phyloP scores from a whole-genome alignment of 2,329 filamentous ascomycete species.

The Paradendryphiella salina region DNA sequence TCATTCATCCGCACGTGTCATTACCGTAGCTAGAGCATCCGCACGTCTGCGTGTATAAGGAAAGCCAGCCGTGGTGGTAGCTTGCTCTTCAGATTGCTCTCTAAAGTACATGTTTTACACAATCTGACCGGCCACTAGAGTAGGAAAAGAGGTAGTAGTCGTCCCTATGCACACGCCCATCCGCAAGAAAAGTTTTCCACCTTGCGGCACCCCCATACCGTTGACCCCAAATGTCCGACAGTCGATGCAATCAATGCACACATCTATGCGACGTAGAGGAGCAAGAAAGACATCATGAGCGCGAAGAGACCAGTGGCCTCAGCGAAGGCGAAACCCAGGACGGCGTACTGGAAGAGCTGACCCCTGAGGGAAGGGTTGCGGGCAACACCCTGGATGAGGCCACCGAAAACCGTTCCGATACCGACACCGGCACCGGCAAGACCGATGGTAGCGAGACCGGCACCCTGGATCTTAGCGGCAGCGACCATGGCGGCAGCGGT shows the following conservation, averaged over 20 bases:
- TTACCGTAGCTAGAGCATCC: constrained; percentile 28
- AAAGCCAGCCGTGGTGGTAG: constrained; percentile 43
- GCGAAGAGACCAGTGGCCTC: constrained; percentile 76
- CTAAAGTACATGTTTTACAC: constrained; percentile 52
- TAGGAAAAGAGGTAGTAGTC: constrained; percentile 45
- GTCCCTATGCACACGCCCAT: constrained; percentile 48
- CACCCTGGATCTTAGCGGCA: constrained; percentile 50
- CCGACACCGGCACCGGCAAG: constrained; percentile 90
- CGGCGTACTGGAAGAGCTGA: constrained; percentile 95
- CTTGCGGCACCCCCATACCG: constrained; percentile 40
- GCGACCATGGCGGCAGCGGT: constrained; percentile 50
- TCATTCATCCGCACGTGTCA: constrained; percentile 32
- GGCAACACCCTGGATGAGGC: constrained; percentile 85
- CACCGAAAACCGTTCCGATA: constrained; percentile 93
- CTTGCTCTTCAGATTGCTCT: constrained; percentile 50
- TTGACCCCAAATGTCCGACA: constrained; percentile 40
- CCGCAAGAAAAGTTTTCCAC: constrained; percentile 44
- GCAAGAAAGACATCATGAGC: constrained; percentile 55
- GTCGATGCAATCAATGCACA: constrained; percentile 42
- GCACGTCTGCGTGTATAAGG: constrained; percentile 28
- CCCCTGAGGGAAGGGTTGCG: constrained; percentile 93
- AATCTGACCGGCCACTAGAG: constrained; percentile 49
- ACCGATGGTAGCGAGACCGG: constrained; percentile 75
- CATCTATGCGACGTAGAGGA: constrained; percentile 50
- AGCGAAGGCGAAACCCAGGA: constrained; percentile 94